Conservation (phyloP, 176 grass and related monocot species). For the Aechmea fasciata region DNA sequence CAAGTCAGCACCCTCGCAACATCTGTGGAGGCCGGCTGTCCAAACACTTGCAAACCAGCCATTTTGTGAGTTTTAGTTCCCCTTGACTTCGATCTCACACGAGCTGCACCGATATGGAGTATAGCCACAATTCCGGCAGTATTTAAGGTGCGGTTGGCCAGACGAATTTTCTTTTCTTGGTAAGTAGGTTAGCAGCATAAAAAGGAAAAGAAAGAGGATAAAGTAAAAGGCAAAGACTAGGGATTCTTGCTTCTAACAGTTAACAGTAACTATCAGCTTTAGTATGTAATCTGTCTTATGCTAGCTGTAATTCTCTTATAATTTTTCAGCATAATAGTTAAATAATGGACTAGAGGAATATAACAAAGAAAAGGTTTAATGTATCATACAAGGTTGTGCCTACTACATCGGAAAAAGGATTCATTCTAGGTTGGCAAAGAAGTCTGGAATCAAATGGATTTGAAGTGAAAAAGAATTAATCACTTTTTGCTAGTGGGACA, state of each 20-base stretch:
- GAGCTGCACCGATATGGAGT: conserved; percentile 22
- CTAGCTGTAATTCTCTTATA: too few species aligned
- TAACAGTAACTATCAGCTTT: too few species aligned
- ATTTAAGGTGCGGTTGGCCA: conserved; percentile 31
- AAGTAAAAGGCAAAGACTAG: conserved; percentile 24
- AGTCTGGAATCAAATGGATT: background rate
- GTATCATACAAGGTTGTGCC: too few species aligned
- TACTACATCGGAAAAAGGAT: background rate
- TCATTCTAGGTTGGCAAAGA: background rate
- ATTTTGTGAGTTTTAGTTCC: conserved; percentile 19
- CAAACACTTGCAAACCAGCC: conserved; percentile 57
- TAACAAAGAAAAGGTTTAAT: too few species aligned
- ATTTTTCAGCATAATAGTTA: too few species aligned
- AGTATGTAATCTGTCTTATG: too few species aligned
- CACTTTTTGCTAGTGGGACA: too few species aligned
- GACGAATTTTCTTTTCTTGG: conserved; percentile 56
- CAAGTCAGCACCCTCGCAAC: conserved; percentile 72
- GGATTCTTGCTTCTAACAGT: background rate
- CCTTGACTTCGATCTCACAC: conserved; percentile 33
- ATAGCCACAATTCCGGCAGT: conserved; percentile 5
- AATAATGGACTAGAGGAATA: too few species aligned
- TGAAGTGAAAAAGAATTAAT: background rate
- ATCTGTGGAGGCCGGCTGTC: conserved; percentile 68
- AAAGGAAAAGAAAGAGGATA: conserved; percentile 36
- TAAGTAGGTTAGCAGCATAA: conserved; percentile 27